Evolutionary conservation across 495 filamentous ascomycete species (phyloP), one percentile per base, ranked within the genome.

Genomic region (Neurospora sp.): DNA sequence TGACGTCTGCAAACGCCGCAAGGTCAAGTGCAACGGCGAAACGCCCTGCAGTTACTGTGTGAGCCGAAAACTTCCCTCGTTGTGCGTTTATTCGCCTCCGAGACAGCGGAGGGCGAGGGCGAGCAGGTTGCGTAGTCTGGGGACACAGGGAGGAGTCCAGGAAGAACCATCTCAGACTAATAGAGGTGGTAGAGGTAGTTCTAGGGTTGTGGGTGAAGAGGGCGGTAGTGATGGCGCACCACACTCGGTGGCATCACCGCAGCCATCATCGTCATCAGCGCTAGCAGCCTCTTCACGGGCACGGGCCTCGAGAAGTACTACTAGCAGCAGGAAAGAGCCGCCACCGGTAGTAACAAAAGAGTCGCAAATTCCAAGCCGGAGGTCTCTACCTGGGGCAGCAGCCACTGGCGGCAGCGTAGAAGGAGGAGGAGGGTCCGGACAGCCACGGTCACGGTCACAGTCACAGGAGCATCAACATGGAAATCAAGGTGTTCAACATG

Each of bases 1-100:
- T 71, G 84, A 85, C 72, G 74, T 79, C 9, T 85, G 84, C 79
- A 85, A 85, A 71, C 75, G 79, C 44, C 82, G 84, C 31, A 84
- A 83, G 77, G 79, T 84, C 62, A 83, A 83, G 71, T 84, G 83
- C 77, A 79, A 80, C 62, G 83, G 83, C 31, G 71, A 69, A 0
- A 74, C 71, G 37, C 83, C 83, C 6, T 84, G 83, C 75, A 73
- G 72, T 1, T 84, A 82, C 41, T 84, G 82, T 46, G 73, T 75
- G 14, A 46, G 76, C 14, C 72, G 78, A 8, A 69, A 76, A 31
- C 76, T 75, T 20, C 77, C 79, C 3, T 74, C 77, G 14, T 71
- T 42, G 40, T 82, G 81, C 70, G 74, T 71, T 41, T 82, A 80
- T 72, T 54, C 46, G 11, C 46, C 46, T 27, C 46, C 46, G 10